Conservation (phyloP, 768 basidiomycete genomes). For the Leccinum longicurvipes region DNA sequence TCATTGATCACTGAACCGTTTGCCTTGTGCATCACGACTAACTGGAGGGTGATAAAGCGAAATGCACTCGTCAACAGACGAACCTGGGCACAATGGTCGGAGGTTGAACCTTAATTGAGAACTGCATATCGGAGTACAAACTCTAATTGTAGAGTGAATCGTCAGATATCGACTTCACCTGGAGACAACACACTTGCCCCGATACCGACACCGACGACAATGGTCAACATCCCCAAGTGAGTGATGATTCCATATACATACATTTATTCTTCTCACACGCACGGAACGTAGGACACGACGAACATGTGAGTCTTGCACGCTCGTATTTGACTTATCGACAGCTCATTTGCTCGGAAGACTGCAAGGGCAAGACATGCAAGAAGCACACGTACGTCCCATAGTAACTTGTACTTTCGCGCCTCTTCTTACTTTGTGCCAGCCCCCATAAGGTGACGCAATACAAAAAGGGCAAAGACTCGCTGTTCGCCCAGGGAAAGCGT, state of each 20-base stretch:
- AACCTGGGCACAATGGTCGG: no score
- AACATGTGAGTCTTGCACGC: constrained; percentile 68
- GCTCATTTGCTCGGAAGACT: constrained; percentile 47
- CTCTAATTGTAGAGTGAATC: constrained; percentile 22
- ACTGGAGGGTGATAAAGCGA: no score
- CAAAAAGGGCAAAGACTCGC: constrained; percentile 99
- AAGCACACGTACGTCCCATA: constrained; percentile 82
- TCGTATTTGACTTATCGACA: not conserved
- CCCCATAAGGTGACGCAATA: constrained; percentile 99
- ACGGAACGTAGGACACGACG: constrained; percentile 70
- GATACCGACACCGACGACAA: constrained; percentile 38
- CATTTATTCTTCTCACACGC: constrained; percentile 14
- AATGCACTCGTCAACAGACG: no score
- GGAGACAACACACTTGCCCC: constrained; percentile 12
- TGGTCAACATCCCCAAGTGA: constrained; percentile 96
- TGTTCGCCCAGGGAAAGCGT: constrained; percentile 98
- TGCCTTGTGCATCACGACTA: constrained; percentile 36
- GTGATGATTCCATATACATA: constrained; percentile 28
- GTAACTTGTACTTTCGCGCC: not conserved
- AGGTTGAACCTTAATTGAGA: not conserved
- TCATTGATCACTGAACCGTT: constrained; percentile 33
- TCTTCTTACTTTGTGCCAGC: constrained; percentile 37
- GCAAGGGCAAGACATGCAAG: constrained; percentile 96
- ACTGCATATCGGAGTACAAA: constrained; percentile 21
- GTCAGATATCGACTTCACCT: constrained; percentile 14